Conservation (phyloP, 1,284 basidiomycete genomes). For the Fomitopsis palustris region DNA sequence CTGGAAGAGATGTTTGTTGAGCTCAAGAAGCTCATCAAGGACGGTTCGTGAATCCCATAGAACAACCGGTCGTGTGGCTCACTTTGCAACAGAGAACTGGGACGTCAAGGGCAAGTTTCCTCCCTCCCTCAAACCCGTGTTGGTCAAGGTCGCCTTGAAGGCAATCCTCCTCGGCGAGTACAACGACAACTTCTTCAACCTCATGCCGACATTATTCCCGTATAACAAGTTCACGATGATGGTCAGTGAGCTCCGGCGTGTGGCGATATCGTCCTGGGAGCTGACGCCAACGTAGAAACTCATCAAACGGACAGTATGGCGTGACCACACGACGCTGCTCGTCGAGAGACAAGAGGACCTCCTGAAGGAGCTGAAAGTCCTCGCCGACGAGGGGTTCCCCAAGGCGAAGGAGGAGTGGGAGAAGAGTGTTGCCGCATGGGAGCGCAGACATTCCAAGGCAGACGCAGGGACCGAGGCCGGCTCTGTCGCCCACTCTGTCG, state of each 20-base stretch:
- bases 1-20: constrained; percentile 61
- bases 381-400: constrained; percentile 61
- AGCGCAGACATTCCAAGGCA: constrained; percentile 49
- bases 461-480: constrained; percentile 29
- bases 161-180: constrained; percentile 86
- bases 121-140: constrained; percentile 68
- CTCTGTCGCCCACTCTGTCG: constrained; percentile 26
- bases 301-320: constrained; percentile 75
- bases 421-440: constrained; percentile 61
- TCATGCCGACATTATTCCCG: constrained; percentile 85
- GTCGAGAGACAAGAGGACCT: constrained; percentile 61
- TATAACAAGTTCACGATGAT: constrained; percentile 92
- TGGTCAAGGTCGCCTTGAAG: constrained; percentile 69
- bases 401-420: constrained; percentile 75
- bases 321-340: constrained; percentile 62
- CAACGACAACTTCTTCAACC: constrained; percentile 87
- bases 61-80: not conserved
- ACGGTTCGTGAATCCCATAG: constrained; percentile 36
- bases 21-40: constrained; percentile 58
- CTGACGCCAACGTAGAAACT: constrained; percentile 53
- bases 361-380: constrained; percentile 51
- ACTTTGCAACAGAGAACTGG: constrained; percentile 50
- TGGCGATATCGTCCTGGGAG: not conserved
- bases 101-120: constrained; percentile 87
- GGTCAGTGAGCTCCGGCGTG: constrained; percentile 34